phyloP scores from a whole-genome alignment of 78 protist species.

The Dictyostelium intermedium region DNA sequence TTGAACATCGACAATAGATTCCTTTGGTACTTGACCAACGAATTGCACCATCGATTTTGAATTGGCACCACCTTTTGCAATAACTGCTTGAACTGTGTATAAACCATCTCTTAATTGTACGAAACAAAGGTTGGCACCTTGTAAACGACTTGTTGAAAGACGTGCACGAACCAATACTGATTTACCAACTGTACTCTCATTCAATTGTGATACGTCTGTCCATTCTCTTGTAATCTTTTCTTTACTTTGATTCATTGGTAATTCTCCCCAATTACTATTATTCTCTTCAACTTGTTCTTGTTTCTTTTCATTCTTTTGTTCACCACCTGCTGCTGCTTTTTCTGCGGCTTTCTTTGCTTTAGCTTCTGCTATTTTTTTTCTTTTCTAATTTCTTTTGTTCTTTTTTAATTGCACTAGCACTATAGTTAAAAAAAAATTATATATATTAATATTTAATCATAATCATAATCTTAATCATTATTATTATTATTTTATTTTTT shows the following conservation, averaged over 20 bases:
- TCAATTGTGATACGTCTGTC: slow-evolving; percentile 31
- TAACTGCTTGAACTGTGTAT: slow-evolving; percentile 90
- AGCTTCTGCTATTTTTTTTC: slow-evolving; percentile 55
- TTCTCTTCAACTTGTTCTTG: slow-evolving; percentile 1
- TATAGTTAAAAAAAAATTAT: background rate
- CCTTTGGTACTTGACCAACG: slow-evolving; percentile 80
- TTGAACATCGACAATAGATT: slow-evolving; percentile 93
- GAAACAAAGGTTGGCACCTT: slow-evolving; percentile 87
- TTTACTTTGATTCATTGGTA: slow-evolving; percentile 23
- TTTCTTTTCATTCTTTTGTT: slow-evolving; percentile 8
- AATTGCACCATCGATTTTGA: slow-evolving; percentile 85
- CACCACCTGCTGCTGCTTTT: background rate
- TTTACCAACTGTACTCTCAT: background rate
- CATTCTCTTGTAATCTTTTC: background rate
- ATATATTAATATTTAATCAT: no score
- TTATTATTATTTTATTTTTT: background rate
- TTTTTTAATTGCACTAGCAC: slow-evolving; percentile 40
- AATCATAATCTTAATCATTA: background rate
- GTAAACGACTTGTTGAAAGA: background rate
- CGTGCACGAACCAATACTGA: slow-evolving; percentile 58
- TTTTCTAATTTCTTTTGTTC: slow-evolving; percentile 53
- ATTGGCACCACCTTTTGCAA: slow-evolving; percentile 24
- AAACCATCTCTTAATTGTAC: slow-evolving; percentile 86
- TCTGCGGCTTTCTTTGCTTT: slow-evolving; percentile 52
- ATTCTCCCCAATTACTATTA: slow-evolving; percentile 49